Evolutionary conservation across 345 rosid genomes (phyloP), one percentile per base, ranked within the genome.

Genomic region (Linum trigynum): DNA sequence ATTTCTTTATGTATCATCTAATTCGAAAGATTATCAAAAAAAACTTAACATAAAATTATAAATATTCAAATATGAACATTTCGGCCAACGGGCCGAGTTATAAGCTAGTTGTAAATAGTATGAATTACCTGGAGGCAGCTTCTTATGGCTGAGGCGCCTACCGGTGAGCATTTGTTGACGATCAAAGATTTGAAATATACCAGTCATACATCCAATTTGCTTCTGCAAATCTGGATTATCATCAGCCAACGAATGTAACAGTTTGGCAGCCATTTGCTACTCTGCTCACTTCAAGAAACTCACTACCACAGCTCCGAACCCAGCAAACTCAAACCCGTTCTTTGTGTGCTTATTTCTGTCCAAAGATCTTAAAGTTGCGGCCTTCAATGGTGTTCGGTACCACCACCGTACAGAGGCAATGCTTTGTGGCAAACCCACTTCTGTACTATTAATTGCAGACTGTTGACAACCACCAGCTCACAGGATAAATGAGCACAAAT

Each of bases 181-280:
- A 79, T 90, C 97, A 69, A 92, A 90, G 75, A 92, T 71, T 77
- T 92, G 96, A 73, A 92, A 84, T 72, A 90, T 78, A 66, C 96
- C 97, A 42, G 84, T 88, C 97, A 92, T 92, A 80, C 98, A 92
- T 45, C 98, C 98, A 9, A 90, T 88, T 80, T 92, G 92, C 83
- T 85, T 92, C 82, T 86, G 86, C 77, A 92, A 82, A 82, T 88
- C 96, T 65, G 94, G 84, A 77, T 84, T 90, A 59, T 90, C 98
- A 80, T 90, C 98, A 38, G 97, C 92, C 65, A 92, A 78, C 37
- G 96, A 83, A 81, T 90, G 95, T 62, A 92, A 77, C 72, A 92
- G 90, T 77, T 92, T 92, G 55, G 98, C 89, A 64, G 98, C 98
- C 98, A 92, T 92, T 57, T 38, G 0, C 39, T 75, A 73, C 55